A percentile compares a stretch with the other conserved stretches of the same genome.
phyloP scores from a whole-genome alignment of 441 rosid genomes.

The Brassica balearica region DNA sequence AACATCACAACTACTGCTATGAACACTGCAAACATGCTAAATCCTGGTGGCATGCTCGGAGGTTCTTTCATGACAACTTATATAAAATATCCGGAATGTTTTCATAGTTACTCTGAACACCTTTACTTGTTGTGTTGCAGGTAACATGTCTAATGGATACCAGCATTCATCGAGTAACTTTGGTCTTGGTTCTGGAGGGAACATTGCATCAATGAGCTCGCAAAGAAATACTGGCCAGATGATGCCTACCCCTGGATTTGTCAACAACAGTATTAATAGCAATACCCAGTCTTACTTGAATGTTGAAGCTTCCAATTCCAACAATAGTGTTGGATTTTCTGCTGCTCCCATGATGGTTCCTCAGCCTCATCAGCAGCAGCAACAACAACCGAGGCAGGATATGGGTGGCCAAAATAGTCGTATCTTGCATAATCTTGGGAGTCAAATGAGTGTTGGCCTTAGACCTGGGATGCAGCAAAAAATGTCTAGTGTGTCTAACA shows the following conservation, averaged over 20 bases:
- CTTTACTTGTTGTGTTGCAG: constrained; percentile 51
- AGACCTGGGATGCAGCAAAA: constrained; percentile 91
- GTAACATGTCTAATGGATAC: constrained; percentile 79
- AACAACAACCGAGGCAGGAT: constrained; percentile 76
- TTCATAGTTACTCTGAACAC: constrained; percentile 24
- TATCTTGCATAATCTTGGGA: constrained; percentile 77
- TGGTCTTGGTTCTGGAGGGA: constrained; percentile 81
- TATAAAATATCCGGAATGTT: constrained; percentile 27
- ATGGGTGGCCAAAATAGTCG: constrained; percentile 79
- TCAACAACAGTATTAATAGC: constrained; percentile 50
- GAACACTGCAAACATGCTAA: constrained; percentile 63
- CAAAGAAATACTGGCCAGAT: constrained; percentile 84
- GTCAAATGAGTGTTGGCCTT: constrained; percentile 79
- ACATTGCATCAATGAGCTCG: constrained; percentile 68
- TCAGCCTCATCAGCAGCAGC: constrained; percentile 70
- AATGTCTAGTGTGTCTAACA: constrained; percentile 76
- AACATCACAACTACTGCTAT: constrained; percentile 58
- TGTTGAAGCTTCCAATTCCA: constrained; percentile 73
- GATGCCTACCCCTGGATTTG: constrained; percentile 99
- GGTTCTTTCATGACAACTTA: constrained; percentile 59
- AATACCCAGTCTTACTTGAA: constrained; percentile 64
- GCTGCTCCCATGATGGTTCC: constrained; percentile 66
- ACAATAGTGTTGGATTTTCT: constrained; percentile 70
- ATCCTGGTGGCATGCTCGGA: constrained; percentile 64
- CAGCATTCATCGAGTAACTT: constrained; percentile 78